phyloP scores from a whole-genome alignment of 192 early-diverging fungal genomes.

The Gamsiella multidivaricata region DNA sequence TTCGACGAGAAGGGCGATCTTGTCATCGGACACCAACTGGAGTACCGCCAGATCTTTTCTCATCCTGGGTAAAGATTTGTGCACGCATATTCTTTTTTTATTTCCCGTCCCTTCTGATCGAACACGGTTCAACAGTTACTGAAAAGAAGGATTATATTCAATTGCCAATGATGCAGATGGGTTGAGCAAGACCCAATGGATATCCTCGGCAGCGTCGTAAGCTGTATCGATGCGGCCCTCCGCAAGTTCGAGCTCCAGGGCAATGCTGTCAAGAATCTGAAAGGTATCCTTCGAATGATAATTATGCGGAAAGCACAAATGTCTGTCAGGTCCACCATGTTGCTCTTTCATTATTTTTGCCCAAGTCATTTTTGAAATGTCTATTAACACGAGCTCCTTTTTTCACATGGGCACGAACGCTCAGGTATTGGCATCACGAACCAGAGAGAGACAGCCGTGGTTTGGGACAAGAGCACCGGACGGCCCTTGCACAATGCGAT shows the following conservation, averaged over 20 bases:
- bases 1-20: constrained; percentile 82
- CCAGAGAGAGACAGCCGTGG: constrained; percentile 93
- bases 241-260: constrained; percentile 74
- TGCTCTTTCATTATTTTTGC: too few relatives aligned
- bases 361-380: too few relatives aligned
- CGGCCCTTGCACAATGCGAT: constrained; percentile 85
- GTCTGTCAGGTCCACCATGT: background rate
- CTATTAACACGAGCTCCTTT: too few relatives aligned
- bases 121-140: background rate
- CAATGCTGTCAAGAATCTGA: constrained; percentile 59
- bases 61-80: constrained; percentile 68
- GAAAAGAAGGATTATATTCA: background rate
- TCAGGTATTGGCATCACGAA: constrained; percentile 91
- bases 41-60: constrained; percentile 84
- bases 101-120: background rate
- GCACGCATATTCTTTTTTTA: background rate
- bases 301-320: background rate
- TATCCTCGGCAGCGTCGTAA: constrained; percentile 74
- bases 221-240: constrained; percentile 75
- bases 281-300: constrained; percentile 22
- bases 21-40: constrained; percentile 79
- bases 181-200: constrained; percentile 87
- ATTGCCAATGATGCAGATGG: constrained; percentile 68
- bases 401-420: background rate
- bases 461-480: constrained; percentile 88